A percentile compares a stretch with the other conserved stretches of the same genome.
Evolutionary conservation across 495 filamentous ascomycete species (phyloP).

Genomic region (Pseudoneurospora amorphoporcata): DNA sequence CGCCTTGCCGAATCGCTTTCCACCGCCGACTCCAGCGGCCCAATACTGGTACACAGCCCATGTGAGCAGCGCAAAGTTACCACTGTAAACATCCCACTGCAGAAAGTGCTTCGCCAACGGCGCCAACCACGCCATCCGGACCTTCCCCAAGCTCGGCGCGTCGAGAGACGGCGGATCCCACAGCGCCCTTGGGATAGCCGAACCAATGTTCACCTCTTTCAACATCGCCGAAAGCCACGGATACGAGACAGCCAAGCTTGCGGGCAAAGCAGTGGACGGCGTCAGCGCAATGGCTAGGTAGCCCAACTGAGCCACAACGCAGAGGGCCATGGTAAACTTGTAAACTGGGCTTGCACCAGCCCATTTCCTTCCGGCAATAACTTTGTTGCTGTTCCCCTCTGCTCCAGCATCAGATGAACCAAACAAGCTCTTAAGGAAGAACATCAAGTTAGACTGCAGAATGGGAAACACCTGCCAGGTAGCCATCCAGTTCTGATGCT

Average conservation of each 20-base stretch:
- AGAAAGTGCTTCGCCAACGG: conserved; percentile 43
- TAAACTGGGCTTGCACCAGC: conserved; percentile 42
- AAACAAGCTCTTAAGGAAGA: conserved; percentile 17
- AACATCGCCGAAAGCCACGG: conserved; percentile 18
- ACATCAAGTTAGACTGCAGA: conserved; percentile 29
- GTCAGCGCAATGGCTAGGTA: conserved; percentile 33
- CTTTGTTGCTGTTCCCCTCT: background rate
- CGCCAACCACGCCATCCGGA: conserved; percentile 30
- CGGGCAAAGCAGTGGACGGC: conserved; percentile 33
- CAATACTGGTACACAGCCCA: conserved; percentile 45
- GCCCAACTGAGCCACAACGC: conserved; percentile 35
- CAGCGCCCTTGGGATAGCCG: conserved; percentile 18
- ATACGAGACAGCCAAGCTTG: conserved; percentile 18
- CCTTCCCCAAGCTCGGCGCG: conserved; percentile 12
- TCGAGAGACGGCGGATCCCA: conserved; percentile 13
- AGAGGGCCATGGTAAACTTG: conserved; percentile 38
- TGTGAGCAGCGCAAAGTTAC: conserved; percentile 37
- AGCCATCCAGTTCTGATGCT: conserved; percentile 48
- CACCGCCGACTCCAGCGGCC: conserved; percentile 22
- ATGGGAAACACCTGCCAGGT: conserved; percentile 52
- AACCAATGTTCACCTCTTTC: conserved; percentile 31
- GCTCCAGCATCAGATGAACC: background rate
- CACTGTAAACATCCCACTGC: conserved; percentile 50
- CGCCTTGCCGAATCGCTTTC: conserved; percentile 29
- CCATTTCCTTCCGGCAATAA: conserved; percentile 21